Evolutionary conservation across 306 rosid species (phyloP), one percentile per base, ranked within the genome.

Genomic region (Carpinus viminea): DNA sequence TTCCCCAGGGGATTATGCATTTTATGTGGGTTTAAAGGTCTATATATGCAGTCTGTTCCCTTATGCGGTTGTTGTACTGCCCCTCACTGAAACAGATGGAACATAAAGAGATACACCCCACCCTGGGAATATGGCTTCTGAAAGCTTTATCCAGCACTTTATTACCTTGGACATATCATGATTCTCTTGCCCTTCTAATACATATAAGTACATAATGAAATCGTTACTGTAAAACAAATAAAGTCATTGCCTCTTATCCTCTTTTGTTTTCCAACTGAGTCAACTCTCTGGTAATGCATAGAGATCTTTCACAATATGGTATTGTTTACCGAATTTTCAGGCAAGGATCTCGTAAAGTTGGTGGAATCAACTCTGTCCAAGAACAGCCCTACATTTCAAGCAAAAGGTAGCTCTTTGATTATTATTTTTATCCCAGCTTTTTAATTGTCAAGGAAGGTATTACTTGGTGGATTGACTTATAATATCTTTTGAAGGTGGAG

Each of bases 331-430:
- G 48, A 59, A 56, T n/a, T 59, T 70, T 45, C 82, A 83, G 87
- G 87, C 50, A 70, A 76, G 41, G 86, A 76, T 41, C 56, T 85
- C 54, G 21, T 76, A 36, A 47, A 52, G 75, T 59, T 85, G 70
- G 86, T 83, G 53, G 83, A 83, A 50, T 85, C 91, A 74, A 70
- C 86, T 59, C 73, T 85, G 65, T 85, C 81, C 41, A 70, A 76
- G 68, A 64, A 21, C 82, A 51, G 83, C 78, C 87, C 86, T 20
- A 81, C 70, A 34, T 81, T 88, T 64, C 75, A 70, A 76, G 69
- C 73, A 50, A 74, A 71, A 85, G 85, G 89, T 88, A 78, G 31
- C 77, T 50, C 4, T 6, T 17, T 41, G 52, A 57, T 12, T 59
- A 31, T 31, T 51, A 1, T 43, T 56, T 45, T 51, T 3, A 34